Conservation (phyloP, 192 early-diverging fungal species). For the Lobosporangium transversale region DNA sequence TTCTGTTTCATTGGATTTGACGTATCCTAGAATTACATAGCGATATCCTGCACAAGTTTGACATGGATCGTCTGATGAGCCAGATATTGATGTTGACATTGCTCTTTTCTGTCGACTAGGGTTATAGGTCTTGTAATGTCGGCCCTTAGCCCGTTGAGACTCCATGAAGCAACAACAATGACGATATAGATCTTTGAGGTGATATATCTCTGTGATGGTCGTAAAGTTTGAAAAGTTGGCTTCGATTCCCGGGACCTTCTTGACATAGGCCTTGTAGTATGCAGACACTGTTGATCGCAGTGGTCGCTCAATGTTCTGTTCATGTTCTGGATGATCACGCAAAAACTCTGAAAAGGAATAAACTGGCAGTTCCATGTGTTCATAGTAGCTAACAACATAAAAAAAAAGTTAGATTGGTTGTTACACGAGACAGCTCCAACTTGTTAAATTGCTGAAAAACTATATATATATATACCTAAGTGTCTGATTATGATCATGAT, state of each 20-base stretch:
- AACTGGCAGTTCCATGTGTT: conserved; percentile 48
- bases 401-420: no score
- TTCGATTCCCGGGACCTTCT: conserved; percentile 18
- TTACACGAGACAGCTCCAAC: no score
- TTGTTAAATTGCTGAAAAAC: neutral
- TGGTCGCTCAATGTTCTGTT: conserved; percentile 25
- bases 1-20: conserved; percentile 4
- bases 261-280: conserved; percentile 40
- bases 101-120: neutral
- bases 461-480: conserved; percentile 32
- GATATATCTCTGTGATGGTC: conserved; percentile 34
- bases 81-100: neutral
- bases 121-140: neutral
- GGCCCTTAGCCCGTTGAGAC: neutral
- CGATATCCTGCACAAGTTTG: conserved; percentile 17
- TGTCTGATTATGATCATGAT: conserved; percentile 38
- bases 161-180: conserved; percentile 47
- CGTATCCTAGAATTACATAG: conserved; percentile 35
- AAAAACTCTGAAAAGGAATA: conserved; percentile 43
- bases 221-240: conserved; percentile 42
- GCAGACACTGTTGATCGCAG: conserved; percentile 43
- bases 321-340: conserved; percentile 26
- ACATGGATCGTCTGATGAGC: neutral
- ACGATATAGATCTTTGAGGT: conserved; percentile 34
- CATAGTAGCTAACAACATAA: conserved; percentile 23